Evolutionary conservation across 1,284 basidiomycete species (phyloP).

Genomic region (Hymenochaete sp.): DNA sequence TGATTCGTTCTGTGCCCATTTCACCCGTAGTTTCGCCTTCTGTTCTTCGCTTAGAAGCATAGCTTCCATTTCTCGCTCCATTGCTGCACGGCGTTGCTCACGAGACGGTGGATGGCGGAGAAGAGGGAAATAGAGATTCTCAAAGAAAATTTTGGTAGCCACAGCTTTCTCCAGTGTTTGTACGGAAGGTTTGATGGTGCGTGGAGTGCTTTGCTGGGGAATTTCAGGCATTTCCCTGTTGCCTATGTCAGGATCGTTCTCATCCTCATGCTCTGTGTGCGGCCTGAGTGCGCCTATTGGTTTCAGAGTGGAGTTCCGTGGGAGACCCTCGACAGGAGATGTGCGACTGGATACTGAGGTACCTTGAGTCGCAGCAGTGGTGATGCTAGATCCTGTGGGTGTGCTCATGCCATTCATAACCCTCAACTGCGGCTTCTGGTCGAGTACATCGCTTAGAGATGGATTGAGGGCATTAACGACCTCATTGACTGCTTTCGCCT

Average conservation of each 20-base stretch:
- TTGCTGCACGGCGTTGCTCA: constrained; percentile 74
- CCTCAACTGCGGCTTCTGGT: constrained; percentile 48
- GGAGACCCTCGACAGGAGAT: constrained; percentile 45
- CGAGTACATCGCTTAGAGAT: constrained; percentile 36
- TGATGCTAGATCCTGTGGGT: constrained; percentile 56
- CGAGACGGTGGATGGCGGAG: constrained; percentile 77
- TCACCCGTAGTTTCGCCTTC: constrained; percentile 63
- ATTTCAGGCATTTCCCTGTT: constrained; percentile 25
- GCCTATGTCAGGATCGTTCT: constrained; percentile 33
- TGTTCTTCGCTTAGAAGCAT: constrained; percentile 64
- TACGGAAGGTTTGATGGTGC: constrained; percentile 70
- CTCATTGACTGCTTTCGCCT: constrained; percentile 77
- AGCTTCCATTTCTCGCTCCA: constrained; percentile 80
- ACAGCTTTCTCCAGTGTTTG: constrained; percentile 90
- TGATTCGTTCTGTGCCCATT: constrained; percentile 84
- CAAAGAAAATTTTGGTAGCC: constrained; percentile 89
- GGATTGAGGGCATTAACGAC: constrained; percentile 63
- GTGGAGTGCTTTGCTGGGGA: constrained; percentile 32
- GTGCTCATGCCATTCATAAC: constrained; percentile 77
- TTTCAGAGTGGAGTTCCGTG: constrained; percentile 51
- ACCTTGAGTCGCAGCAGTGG: constrained; percentile 32
- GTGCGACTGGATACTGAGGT: constrained; percentile 48
- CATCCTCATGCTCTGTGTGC: constrained; percentile 57
- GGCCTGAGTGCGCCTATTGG: constrained; percentile 39
- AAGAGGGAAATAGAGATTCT: constrained; percentile 92